Conservation (phyloP, 371 early-diverging fungal species). For the Apophysomyces trapeziformis region DNA sequence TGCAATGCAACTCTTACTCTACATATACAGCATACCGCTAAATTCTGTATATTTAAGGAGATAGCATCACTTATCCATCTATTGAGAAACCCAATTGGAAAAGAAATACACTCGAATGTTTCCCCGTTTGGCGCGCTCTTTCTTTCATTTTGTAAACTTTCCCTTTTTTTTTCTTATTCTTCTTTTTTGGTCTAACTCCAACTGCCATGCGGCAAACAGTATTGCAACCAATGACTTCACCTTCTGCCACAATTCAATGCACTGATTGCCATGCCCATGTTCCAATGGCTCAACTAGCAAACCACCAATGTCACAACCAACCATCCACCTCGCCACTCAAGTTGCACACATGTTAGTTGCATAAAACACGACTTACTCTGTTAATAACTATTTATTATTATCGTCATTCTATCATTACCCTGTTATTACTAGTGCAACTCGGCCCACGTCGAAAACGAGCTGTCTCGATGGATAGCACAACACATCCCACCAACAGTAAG, state of each 20-base stretch:
- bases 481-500: conserved; percentile 20
- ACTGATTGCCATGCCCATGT: conserved; percentile 16
- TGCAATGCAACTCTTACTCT: too few relatives aligned
- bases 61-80: too few relatives aligned
- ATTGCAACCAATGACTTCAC: background rate
- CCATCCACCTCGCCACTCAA: conserved; percentile 11
- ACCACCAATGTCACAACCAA: conserved; percentile 16
- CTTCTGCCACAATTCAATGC: conserved; percentile 7
- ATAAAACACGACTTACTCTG: background rate
- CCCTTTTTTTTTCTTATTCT: background rate
- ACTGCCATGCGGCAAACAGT: too few relatives aligned
- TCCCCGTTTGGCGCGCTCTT: background rate
- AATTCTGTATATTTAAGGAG: too few relatives aligned
- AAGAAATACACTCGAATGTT: background rate
- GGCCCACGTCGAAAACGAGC: conserved; percentile 8
- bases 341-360: conserved; percentile 2
- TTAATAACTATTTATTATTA: too few relatives aligned
- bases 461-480: conserved; percentile 12
- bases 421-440: conserved; percentile 8
- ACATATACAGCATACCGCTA: too few relatives aligned
- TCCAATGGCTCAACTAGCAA: conserved; percentile 17
- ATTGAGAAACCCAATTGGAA: background rate
- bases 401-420: background rate
- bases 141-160: background rate
- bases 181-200: background rate